Conservation (phyloP, 768 basidiomycete species). For the Lactarius deliciosus region DNA sequence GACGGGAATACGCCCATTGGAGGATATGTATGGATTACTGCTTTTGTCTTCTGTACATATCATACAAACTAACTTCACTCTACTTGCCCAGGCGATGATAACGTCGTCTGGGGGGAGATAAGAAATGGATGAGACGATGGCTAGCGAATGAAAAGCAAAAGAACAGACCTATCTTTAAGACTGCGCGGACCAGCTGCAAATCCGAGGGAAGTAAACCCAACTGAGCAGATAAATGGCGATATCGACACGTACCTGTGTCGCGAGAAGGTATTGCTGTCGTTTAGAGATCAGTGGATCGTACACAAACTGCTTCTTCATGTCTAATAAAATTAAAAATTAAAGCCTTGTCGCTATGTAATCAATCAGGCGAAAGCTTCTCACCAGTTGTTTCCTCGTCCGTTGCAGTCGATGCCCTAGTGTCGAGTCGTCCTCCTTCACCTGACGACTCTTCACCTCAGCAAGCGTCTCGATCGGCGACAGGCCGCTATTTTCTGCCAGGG, state of each 20-base stretch:
- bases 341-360: background rate
- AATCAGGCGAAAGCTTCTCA: slow-evolving; percentile 37
- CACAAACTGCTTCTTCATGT: slow-evolving; percentile 97
- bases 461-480: slow-evolving; percentile 95
- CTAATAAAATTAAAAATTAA: slow-evolving; percentile 43
- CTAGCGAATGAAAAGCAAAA: slow-evolving; percentile 10
- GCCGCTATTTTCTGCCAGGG: slow-evolving; percentile 97
- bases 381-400: slow-evolving; percentile 84
- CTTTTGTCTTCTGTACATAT: slow-evolving; percentile 14
- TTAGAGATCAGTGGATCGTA: slow-evolving; percentile 98
- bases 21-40: slow-evolving; percentile 24
- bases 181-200: slow-evolving; percentile 72
- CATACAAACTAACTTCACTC: slow-evolving; percentile 44
- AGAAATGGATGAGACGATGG: slow-evolving; percentile 4
- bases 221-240: slow-evolving; percentile 7
- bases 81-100: slow-evolving; percentile 68
- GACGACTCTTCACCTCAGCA: slow-evolving; percentile 92
- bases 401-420: slow-evolving; percentile 93
- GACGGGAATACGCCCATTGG: background rate
- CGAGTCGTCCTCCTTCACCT: slow-evolving; percentile 83
- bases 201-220: slow-evolving; percentile 12
- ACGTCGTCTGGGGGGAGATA: slow-evolving; percentile 62
- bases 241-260: slow-evolving; percentile 72
- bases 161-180: slow-evolving; percentile 78
- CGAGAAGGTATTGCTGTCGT: slow-evolving; percentile 92